These are phyloP conservation scores for Boletellus ananiceps DNA, from an alignment of 768 basidiomycete genomes.

Conservation along the genomic window DNA sequence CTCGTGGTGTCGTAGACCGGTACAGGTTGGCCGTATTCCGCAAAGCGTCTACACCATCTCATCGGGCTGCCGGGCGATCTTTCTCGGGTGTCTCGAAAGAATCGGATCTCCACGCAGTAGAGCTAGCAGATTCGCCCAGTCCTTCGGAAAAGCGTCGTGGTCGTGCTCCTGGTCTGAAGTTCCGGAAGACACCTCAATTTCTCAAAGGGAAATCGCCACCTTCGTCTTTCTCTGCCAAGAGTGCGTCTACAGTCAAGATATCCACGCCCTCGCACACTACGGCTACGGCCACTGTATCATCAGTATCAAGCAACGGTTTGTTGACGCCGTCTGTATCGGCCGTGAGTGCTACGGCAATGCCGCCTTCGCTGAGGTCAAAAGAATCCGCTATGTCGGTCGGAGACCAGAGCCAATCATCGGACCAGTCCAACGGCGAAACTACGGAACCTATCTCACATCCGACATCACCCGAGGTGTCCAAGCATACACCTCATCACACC, in stretches of 20 bases:
- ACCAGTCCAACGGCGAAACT: constrained; percentile 58
- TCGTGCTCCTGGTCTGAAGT: constrained; percentile 60
- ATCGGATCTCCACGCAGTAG: constrained; percentile 41
- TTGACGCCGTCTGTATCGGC: constrained; percentile 63
- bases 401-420: constrained; percentile 66
- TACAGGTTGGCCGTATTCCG: constrained; percentile 84
- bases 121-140: constrained; percentile 40
- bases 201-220: constrained; percentile 65
- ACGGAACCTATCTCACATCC: constrained; percentile 22
- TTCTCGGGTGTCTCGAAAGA: constrained; percentile 57
- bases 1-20: constrained; percentile 87
- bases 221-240: constrained; percentile 35
- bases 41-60: constrained; percentile 66
- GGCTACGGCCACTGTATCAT: constrained; percentile 31
- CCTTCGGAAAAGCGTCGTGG: constrained; percentile 59
- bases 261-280: constrained; percentile 42
- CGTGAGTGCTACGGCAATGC: constrained; percentile 39
- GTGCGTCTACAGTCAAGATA: constrained; percentile 31
- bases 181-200: constrained; percentile 74
- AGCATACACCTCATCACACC: constrained; percentile 23
- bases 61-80: constrained; percentile 42
- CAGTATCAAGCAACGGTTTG: constrained; percentile 44
- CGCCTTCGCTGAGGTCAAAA: constrained; percentile 77
- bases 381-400: constrained; percentile 74
- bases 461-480: constrained; percentile 31